Base-by-base conservation (phyloP, 2,329 filamentous ascomycete species). In the Botrytis deweyae region DNA sequence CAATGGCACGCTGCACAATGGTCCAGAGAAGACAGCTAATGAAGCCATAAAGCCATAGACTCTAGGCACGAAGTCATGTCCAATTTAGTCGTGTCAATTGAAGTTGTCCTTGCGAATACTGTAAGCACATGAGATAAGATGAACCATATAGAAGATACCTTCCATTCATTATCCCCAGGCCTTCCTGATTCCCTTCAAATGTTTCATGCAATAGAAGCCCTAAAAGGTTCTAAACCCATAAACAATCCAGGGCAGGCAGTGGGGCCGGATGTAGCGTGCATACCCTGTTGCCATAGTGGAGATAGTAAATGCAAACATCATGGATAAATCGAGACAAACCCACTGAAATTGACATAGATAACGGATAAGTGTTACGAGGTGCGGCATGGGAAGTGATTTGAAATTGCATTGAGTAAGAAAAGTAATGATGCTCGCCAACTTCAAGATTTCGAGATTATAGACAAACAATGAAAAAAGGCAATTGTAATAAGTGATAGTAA, bases 151-250 rank as follows among this genome's bases (percentile, higher is more conserved):
- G 49, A 16, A 55, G 49, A 55, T n/a, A n/a, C 25, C 25, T 55
- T n/a, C 49, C 5, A 16, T 55, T 55, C 49, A n/a, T n/a, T 3
- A 16, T 55, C 49, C 49, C 49, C 25, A 52, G 25, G 49, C 49
- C 25, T n/a, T n/a, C 49, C 49, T n/a, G 10, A 52, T n/a, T n/a
- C 25, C 49, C 25, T 55, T 4, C 5, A 12, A 16, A 55, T 55
- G 49, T 55, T 55, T 55, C 49, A 55, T n/a, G 25, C 49, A n/a
- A 55, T 55, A n/a, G 49, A 55, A 67, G 46, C 65, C 33, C 46
- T 40, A 67, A 67, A 40, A 67, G 46, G 64, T 67, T 67, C 64
- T 68, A 40, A 68, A 40, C 46, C 66, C 49, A 58, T 29, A 42
- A 58, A 29, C 66, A 42, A 33, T 58, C 25, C 66, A 68, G 36